Conservation (phyloP, 306 rosid species). For the Trifolium subterraneum region DNA sequence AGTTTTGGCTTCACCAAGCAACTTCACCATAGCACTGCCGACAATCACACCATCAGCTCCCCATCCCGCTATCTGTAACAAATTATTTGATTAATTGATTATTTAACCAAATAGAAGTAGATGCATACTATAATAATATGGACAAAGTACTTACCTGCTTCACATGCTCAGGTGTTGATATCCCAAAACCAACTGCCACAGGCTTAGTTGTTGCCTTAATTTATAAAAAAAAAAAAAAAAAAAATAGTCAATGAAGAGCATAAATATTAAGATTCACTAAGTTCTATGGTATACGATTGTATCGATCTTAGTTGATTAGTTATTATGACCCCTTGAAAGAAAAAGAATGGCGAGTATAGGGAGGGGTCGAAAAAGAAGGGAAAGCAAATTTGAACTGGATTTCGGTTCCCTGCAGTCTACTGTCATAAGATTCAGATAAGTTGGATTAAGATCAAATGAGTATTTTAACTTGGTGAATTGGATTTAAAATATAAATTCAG, state of each 20-base stretch:
- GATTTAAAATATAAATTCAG: not conserved
- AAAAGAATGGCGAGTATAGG: not conserved
- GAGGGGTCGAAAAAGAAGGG: not conserved
- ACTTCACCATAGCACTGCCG: conserved; percentile 92
- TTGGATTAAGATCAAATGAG: not conserved
- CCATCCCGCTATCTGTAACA: conserved; percentile 78
- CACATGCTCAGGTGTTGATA: conserved; percentile 91
- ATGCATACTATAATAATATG: conserved; percentile 18
- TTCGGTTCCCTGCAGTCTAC: not conserved
- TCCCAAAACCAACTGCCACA: conserved; percentile 97
- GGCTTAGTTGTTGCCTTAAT: conserved; percentile 80
- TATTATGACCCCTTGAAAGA: conserved; percentile 27
- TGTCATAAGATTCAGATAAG: not conserved
- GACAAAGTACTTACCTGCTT: conserved; percentile 63
- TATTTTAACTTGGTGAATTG: conserved; percentile 5
- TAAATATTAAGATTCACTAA: conserved; percentile 32
- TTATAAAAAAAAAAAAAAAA: not conserved
- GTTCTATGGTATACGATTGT: conserved; percentile 31
- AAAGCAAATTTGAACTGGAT: conserved; percentile 3
- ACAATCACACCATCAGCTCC: conserved; percentile 98
- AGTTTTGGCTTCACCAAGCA: conserved; percentile 78
- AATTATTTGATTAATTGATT: conserved; percentile 15
- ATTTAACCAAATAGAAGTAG: not conserved
- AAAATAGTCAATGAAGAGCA: not conserved
- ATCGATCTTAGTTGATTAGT: conserved; percentile 14